Base-by-base conservation (phyloP, 805 yeast species). In the Priceomyces castillae region DNA sequence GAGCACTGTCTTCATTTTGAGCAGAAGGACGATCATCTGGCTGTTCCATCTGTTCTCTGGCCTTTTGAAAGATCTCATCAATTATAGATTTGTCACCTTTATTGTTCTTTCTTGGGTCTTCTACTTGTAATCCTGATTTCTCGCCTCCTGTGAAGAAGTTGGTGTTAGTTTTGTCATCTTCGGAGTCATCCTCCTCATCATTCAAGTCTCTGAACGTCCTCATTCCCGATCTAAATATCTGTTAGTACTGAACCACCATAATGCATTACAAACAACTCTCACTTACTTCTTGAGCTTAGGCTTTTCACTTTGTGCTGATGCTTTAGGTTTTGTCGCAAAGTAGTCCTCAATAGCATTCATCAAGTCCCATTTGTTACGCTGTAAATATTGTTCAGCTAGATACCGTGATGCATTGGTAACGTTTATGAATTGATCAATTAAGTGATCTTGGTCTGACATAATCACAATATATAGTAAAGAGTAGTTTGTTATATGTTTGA, bases 61-160 rank as follows among this genome's bases (percentile, higher is more conserved):
- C 88, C 39, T 80, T 77, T 49, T 76, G 74, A 57, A 81, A 79
- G 4, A 90, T 90, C 56, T 82, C 83, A 49, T 81, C 84, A 46
- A 86, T 67, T 30, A 86, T 40, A 69, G 65, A 51, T 69, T 74
- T 54, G 69, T 67, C 37, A 73, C 57, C 67, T 40, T 69, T 66
- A 30, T 55, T 54, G 34, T 64, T 64, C 44, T 66, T 66, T 50
- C 72, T 72, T 18, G 94, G 94, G 56, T 86, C 86, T 52, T 87
- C 88, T 16, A 86, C 90, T 59, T 84, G 86, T 49, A 86, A 68
- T 3, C 82, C 94, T 1, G 90, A 84, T 45, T 86, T 86, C 59
- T 85, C 90, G 18, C 77, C 88, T 12, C 82, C 82, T 1, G 86
- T 83, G 63, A 78, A 82, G 47, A 81, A 77, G 54, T 81, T 80